phyloP scores from a whole-genome alignment of 129 eudicot species.

The Smallanthus sonchifolius region DNA sequence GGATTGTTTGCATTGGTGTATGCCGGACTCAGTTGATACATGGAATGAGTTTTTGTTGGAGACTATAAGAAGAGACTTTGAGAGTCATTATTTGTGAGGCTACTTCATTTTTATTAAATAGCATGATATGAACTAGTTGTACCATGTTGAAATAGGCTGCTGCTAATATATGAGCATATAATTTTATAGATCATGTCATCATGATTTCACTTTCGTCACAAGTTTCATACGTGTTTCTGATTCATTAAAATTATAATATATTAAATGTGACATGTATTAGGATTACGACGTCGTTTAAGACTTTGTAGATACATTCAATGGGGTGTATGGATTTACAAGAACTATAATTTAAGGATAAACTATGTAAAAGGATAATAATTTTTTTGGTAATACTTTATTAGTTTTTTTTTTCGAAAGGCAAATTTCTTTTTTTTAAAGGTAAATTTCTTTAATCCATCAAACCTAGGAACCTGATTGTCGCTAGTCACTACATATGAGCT shows the following conservation, averaged over 20 bases:
- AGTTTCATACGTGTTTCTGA: neutral
- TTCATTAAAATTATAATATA: neutral
- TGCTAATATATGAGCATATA: neutral
- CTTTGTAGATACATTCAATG: no score
- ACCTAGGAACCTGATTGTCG: no score
- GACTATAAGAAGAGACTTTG: slow-evolving; percentile 63
- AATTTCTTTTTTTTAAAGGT: no score
- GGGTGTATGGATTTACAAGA: no score
- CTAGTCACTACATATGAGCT: no score
- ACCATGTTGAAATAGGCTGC: neutral
- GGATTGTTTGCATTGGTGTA: slow-evolving; percentile 98
- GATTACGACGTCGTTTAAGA: no score
- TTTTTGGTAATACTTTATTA: no score
- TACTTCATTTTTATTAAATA: neutral
- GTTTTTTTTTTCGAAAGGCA: no score
- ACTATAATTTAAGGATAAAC: no score
- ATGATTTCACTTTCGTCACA: neutral
- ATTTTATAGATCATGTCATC: neutral
- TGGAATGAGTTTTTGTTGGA: slow-evolving; percentile 87
- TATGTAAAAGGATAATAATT: no score
- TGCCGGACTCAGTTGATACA: slow-evolving; percentile 95
- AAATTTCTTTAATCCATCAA: no score
- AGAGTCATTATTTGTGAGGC: slow-evolving; percentile 17
- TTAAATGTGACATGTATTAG: neutral
- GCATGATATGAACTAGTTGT: neutral